Evolutionary conservation across 2,329 filamentous ascomycete species (phyloP).

Genomic region (Phialemonium atrogriseum): DNA sequence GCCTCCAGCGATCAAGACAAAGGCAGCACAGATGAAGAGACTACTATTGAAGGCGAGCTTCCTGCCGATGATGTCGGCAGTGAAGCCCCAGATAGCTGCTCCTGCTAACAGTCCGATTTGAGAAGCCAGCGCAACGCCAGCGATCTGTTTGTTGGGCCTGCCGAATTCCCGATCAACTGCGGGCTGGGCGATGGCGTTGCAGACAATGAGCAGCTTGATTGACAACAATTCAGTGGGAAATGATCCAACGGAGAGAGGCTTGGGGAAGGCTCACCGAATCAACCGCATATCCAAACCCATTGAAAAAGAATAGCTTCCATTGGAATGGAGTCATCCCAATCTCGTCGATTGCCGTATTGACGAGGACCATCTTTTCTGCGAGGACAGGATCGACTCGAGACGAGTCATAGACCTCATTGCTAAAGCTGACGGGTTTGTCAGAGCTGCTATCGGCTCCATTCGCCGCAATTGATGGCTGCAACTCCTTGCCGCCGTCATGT

Average conservation of each 20-base stretch:
- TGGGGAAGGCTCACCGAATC: too few species aligned
- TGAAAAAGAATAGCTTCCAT: constrained; percentile 52
- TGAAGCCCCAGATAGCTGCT: constrained; percentile 71
- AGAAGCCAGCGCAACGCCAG: too few species aligned
- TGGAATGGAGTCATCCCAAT: constrained; percentile 54
- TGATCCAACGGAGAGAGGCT: too few species aligned
- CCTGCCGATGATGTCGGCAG: constrained; percentile 71
- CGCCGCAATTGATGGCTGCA: too few species aligned
- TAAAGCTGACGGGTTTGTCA: background rate
- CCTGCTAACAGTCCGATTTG: constrained; percentile 64
- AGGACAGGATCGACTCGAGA: background rate
- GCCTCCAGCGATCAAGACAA: constrained; percentile 57
- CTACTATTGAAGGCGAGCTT: constrained; percentile 74
- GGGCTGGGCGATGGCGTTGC: too few species aligned
- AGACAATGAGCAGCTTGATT: too few species aligned
- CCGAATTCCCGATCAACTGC: too few species aligned
- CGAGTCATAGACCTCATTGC: background rate
- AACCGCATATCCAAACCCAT: constrained; percentile 47
- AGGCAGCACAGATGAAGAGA: constrained; percentile 61
- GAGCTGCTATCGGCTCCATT: background rate
- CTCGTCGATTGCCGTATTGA: constrained; percentile 38
- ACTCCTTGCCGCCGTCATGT: too few species aligned
- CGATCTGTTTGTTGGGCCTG: too few species aligned
- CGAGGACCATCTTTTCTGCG: background rate
- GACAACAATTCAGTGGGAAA: too few species aligned